Conservation (phyloP, 1,284 basidiomycete species). For the Cutaneotrichosporon daszewskae region DNA sequence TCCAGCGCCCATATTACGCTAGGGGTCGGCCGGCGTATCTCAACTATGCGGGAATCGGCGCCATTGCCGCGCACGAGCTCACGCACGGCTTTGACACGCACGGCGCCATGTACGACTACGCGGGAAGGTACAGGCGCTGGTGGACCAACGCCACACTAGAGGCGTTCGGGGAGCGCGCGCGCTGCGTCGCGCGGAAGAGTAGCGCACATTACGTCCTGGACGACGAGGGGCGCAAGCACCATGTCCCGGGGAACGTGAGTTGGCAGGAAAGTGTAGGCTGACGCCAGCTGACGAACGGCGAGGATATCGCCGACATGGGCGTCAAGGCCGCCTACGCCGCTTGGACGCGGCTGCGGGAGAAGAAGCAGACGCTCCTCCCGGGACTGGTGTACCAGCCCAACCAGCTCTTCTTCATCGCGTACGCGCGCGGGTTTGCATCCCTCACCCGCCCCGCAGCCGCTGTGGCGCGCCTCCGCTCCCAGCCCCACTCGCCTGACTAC, state of each 20-base stretch:
- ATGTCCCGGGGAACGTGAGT: conserved; percentile 70
- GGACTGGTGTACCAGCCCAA: conserved; percentile 75
- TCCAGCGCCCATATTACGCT: conserved; percentile 88
- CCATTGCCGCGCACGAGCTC: conserved; percentile 82
- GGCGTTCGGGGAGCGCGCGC: conserved; percentile 74
- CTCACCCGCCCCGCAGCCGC: conserved; percentile 47
- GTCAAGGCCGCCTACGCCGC: conserved; percentile 80
- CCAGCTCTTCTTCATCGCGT: conserved; percentile 85
- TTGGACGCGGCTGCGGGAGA: conserved; percentile 57
- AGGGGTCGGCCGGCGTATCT: conserved; percentile 76
- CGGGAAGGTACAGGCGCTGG: conserved; percentile 60
- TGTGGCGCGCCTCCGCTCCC: conserved; percentile 72
- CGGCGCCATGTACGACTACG: conserved; percentile 59
- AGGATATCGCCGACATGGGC: conserved; percentile 83
- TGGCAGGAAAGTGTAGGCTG: not conserved
- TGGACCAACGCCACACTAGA: conserved; percentile 72
- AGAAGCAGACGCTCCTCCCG: conserved; percentile 52
- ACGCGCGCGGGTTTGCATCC: conserved; percentile 50
- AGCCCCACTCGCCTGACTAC: conserved; percentile 76
- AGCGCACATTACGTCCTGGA: conserved; percentile 76
- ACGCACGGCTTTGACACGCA: conserved; percentile 90
- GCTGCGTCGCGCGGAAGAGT: conserved; percentile 86
- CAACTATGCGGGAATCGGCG: conserved; percentile 84
- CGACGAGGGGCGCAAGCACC: conserved; percentile 71
- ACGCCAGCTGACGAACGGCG: conserved; percentile 61